phyloP scores from a whole-genome alignment of 495 filamentous ascomycete genomes.

The Venustampulla echinocandica region DNA sequence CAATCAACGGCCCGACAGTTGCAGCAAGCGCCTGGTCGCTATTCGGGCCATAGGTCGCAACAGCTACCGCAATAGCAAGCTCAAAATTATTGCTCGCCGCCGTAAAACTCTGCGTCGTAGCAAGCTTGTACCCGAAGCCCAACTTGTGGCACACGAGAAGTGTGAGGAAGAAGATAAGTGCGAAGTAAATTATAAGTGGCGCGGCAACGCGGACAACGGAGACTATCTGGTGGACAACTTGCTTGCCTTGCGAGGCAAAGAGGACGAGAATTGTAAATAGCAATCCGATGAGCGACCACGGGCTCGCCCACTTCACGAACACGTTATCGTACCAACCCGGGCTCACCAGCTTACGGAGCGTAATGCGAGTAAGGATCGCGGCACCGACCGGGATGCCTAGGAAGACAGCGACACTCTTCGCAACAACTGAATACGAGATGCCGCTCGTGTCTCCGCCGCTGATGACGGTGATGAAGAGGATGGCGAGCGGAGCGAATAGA shows the following conservation, averaged over 20 bases:
- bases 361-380: slow-evolving; percentile 65
- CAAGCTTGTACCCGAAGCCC: slow-evolving; percentile 68
- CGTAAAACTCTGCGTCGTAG: slow-evolving; percentile 81
- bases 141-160: slow-evolving; percentile 44
- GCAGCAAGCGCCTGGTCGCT: slow-evolving; percentile 83
- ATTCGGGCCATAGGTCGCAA: slow-evolving; percentile 71
- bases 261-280: slow-evolving; percentile 81
- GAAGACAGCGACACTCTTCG: slow-evolving; percentile 73
- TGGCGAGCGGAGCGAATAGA: slow-evolving; percentile 68
- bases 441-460: slow-evolving; percentile 27
- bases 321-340: slow-evolving; percentile 54
- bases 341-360: slow-evolving; percentile 45
- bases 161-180: slow-evolving; percentile 62
- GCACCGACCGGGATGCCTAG: slow-evolving; percentile 78
- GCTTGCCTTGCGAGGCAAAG: slow-evolving; percentile 71
- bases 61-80: slow-evolving; percentile 84
- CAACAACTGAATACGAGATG: slow-evolving; percentile 54
- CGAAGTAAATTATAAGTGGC: slow-evolving; percentile 74
- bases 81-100: slow-evolving; percentile 96
- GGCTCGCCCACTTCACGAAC: slow-evolving; percentile 61
- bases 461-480: slow-evolving; percentile 72
- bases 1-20: slow-evolving; percentile 84
- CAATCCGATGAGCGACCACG: slow-evolving; percentile 74
- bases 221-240: slow-evolving; percentile 78
- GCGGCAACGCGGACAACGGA: slow-evolving; percentile 72